A percentile compares a stretch with the other conserved stretches of the same genome.
phyloP scores from a whole-genome alignment of 768 basidiomycete species.

The Trametes elegans region DNA sequence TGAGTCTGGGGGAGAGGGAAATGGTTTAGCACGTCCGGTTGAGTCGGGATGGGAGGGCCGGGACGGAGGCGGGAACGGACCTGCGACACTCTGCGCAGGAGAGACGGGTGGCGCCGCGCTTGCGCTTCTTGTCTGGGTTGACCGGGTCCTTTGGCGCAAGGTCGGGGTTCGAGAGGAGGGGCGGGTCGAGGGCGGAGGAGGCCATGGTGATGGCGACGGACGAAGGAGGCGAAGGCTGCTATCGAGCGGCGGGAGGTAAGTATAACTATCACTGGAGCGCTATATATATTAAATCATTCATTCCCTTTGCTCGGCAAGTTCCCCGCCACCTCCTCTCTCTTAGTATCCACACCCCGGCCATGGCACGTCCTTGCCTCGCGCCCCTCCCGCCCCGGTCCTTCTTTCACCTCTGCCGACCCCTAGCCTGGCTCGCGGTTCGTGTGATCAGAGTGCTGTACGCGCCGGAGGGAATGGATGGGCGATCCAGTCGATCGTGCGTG shows the following conservation, averaged over 20 bases:
- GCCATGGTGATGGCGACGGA: slow-evolving; percentile 11
- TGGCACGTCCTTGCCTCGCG: neutral
- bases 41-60: neutral
- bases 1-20: slow-evolving; percentile 42
- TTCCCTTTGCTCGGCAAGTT: slow-evolving; percentile 9
- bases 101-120: slow-evolving; percentile 66
- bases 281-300: neutral
- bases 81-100: slow-evolving; percentile 82
- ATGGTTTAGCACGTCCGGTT: slow-evolving; percentile 14
- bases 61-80: slow-evolving; percentile 37
- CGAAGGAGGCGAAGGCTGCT: slow-evolving; percentile 4
- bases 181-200: slow-evolving; percentile 11
- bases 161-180: slow-evolving; percentile 13
- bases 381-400: neutral
- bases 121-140: slow-evolving; percentile 42
- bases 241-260: too few relatives aligned
- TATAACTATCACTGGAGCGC: too few relatives aligned
- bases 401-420: neutral
- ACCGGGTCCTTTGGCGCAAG: slow-evolving; percentile 12
- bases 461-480: neutral
- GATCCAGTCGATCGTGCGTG: neutral
- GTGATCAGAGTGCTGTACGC: too few relatives aligned
- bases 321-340: neutral
- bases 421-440: too few relatives aligned
- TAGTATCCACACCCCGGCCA: neutral